Percentiles rank a stretch among this genome's conserved stretches.
These are phyloP conservation scores for Pseudogymnoascus sp. DNA, from an alignment of 2,329 filamentous ascomycete genomes.

Conservation along the genomic window DNA sequence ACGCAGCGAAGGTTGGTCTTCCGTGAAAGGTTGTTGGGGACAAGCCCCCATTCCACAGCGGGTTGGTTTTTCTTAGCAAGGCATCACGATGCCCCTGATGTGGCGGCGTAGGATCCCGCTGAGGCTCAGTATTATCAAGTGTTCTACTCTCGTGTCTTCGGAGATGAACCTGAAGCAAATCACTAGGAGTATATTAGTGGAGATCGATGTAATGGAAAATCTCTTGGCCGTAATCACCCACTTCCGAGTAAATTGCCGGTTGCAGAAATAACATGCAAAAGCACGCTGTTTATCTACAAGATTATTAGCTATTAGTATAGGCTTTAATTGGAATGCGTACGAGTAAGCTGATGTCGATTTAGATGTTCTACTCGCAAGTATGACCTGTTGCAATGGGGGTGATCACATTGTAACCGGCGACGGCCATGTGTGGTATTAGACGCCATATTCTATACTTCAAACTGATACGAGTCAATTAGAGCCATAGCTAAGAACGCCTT, in stretches of 20 bases:
- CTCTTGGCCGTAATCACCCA: neutral
- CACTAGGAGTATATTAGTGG: neutral
- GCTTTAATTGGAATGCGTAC: neutral
- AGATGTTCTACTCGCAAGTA: neutral
- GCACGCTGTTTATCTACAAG: neutral
- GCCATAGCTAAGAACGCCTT: neutral
- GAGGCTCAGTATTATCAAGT: neutral
- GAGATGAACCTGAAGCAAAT: neutral
- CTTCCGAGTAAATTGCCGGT: neutral
- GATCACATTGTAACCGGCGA: neutral
- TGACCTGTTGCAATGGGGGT: neutral
- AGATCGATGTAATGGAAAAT: neutral
- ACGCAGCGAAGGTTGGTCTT: neutral
- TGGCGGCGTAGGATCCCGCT: neutral
- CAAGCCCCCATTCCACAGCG: neutral
- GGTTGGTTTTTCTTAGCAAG: neutral
- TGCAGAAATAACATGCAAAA: neutral
- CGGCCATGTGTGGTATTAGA: neutral
- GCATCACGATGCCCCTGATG: neutral
- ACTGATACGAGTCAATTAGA: neutral
- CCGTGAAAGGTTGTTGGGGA: neutral
- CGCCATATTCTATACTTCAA: neutral
- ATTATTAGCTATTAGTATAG: neutral
- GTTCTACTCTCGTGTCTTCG: neutral
- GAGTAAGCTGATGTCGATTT: neutral